Conservation (phyloP, 805 yeast species). For the Suhomyces kilbournensis region DNA sequence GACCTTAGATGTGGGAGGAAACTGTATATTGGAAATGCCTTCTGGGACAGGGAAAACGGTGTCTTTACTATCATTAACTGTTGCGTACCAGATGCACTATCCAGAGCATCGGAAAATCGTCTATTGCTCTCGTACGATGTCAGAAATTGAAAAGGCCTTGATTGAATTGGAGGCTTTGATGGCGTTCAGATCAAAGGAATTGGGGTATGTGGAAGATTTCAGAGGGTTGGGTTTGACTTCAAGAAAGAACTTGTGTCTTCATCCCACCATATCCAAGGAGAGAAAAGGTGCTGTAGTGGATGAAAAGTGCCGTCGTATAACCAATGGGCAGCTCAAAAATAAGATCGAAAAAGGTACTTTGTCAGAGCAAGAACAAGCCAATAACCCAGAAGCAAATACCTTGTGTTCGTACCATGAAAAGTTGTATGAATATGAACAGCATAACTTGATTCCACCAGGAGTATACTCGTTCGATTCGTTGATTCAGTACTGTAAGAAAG, state of each 20-base stretch:
- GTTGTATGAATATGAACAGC: constrained; percentile 80
- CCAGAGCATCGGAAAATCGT: constrained; percentile 93
- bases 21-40: constrained; percentile 97
- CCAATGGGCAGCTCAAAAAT: constrained; percentile 82
- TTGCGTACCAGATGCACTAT: constrained; percentile 92
- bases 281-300: constrained; percentile 90
- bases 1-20: constrained; percentile 94
- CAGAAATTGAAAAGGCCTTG: constrained; percentile 96
- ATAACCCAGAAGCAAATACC: constrained; percentile 27
- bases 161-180: constrained; percentile 85
- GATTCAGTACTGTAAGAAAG: constrained; percentile 69
- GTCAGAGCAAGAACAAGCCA: constrained; percentile 51
- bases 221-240: constrained; percentile 91
- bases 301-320: constrained; percentile 92
- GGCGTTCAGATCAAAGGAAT: constrained; percentile 78
- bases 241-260: constrained; percentile 90
- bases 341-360: constrained; percentile 49
- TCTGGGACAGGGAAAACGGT: constrained; percentile 99
- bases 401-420: constrained; percentile 92
- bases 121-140: constrained; percentile 99
- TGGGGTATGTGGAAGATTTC: constrained; percentile 87
- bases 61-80: constrained; percentile 83
- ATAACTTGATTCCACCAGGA: constrained; percentile 84
- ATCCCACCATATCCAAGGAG: constrained; percentile 84
- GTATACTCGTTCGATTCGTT: constrained; percentile 91